Evolutionary conservation across 2,329 filamentous ascomycete genomes (phyloP), one percentile per base, ranked within the genome.

Genomic region (Curvularia sp.): DNA sequence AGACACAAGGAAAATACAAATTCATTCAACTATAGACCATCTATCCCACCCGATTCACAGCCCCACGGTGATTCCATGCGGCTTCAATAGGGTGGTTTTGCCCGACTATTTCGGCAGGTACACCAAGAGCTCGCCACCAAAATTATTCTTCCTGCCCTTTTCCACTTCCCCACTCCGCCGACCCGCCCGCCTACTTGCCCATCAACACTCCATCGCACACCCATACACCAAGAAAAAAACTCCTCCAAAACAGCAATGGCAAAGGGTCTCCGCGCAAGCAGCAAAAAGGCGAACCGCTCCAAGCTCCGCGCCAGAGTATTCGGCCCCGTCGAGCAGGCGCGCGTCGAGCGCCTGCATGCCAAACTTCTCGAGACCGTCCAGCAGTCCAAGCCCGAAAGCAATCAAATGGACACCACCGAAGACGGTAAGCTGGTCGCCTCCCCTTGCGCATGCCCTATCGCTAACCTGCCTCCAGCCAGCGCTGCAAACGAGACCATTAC

Each of bases 241-340:
- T 7, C 9, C 30, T 13, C 48, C 44, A 38, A 41, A 39, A 20
- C 52, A 75, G 84, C 55, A 69, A 98, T 97, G 94, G 94, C 93
- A 24, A 97, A 96, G 78, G 90, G 91, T 75, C 83, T 90, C 61
- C 86, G 94, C 76, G 86, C 93, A 65, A 96, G 89, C 75, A 83
- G 86, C 66, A 87, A 84, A 71, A 97, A 97, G 82, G 84, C 85
- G 72, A 97, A 97, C 82, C 92, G 93, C 81, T 84, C 86, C 68
- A 89, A 86, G 70, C 85, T 97, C 65, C 93, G 93, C 78, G 83
- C 86, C 65, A 88, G 87, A 65, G 89, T 97, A 65, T 97, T 96
- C 79, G 91, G 89, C 1, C 94, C 94, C 15, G 88, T 88, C 55
- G 92, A 94, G 77, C 82, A 85, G 69, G 93, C 90, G 46, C 87